Evolutionary conservation across 2,329 filamentous ascomycete species (phyloP), one percentile per base, ranked within the genome.

Genomic region (Cladorrhinum sp.): DNA sequence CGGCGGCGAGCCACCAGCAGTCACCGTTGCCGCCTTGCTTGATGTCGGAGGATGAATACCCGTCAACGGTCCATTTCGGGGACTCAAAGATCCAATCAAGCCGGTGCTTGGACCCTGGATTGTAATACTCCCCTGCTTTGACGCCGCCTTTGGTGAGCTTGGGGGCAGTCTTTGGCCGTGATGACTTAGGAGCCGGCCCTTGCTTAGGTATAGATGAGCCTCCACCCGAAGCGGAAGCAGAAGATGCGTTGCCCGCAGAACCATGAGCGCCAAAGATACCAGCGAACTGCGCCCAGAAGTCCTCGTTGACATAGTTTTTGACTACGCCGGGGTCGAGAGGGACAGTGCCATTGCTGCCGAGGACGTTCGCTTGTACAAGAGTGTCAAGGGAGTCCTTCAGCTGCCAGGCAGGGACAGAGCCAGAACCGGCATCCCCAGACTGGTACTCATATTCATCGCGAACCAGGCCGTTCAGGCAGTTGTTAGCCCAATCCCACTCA

Each of bases 1-100:
- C 75, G 1, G 90, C 89, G 6, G 92, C 88, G 77, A 96, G 85
- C 61, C 95, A 84, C 91, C 91, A 96, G 73, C 92, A 96, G 70
- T 96, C 90, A 1, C 91, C 91, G 64, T 88, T 85, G 9, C 83
- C 81, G 1, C 91, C 91, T 72, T 95, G 91, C 32, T 89, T 84
- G 20, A 96, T 87, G 73, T 96, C 91, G 64, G 87, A 88, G 18
- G 89, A 87, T 7, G 85, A 87, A 1, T 90, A 87, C 0, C 89
- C 89, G 65, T 93, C 89, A 62, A 92, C 85, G 69, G 85, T 95
- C 59, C 78, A 78, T 50, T 74, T 72, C 0, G 76, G 75, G 9
- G 69, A 71, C 50, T 76, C 74, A 48, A 78, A 78, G 59, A 77
- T 73, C 74, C 76, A 78, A 57, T 77, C 74, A 12, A 79, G 64